phyloP scores from a whole-genome alignment of 495 filamentous ascomycete genomes.

The Aspergillus coremiiformis region DNA sequence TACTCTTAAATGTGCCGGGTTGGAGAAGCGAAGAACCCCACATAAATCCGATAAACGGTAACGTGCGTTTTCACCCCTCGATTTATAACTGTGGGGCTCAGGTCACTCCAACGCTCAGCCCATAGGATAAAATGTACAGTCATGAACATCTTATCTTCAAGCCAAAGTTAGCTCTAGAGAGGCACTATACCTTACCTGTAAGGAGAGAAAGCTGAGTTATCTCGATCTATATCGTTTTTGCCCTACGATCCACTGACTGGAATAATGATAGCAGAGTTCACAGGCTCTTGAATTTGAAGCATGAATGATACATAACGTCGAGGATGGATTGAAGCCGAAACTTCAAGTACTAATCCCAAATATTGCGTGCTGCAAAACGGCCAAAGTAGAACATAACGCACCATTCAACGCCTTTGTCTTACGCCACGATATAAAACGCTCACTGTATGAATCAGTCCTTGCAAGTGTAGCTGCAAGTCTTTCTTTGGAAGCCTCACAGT shows the following conservation, averaged over 20 bases:
- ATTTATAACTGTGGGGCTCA: conserved; percentile 5
- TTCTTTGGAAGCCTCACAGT: conserved; percentile 5
- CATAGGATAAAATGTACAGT: neutral
- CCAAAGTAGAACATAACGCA: conserved; percentile 32
- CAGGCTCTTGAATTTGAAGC: neutral
- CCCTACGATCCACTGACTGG: neutral
- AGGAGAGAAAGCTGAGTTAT: neutral
- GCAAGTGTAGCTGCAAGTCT: conserved; percentile 2
- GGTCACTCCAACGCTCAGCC: neutral
- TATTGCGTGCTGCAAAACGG: neutral
- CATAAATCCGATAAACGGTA: conserved; percentile 11
- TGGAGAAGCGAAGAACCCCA: neutral
- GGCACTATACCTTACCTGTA: neutral
- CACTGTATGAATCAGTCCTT: conserved; percentile 13
- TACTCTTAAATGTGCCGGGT: neutral
- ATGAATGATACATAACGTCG: neutral
- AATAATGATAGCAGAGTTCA: neutral
- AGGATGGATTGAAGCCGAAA: neutral
- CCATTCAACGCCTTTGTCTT: conserved; percentile 27
- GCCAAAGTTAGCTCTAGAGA: neutral
- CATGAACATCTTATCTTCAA: too few relatives aligned
- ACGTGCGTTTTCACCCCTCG: neutral
- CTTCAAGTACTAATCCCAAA: neutral
- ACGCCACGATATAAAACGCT: conserved; percentile 13
- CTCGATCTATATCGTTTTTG: neutral